A percentile compares a stretch with the other conserved stretches of the same genome.
These are phyloP conservation scores for Starmerella apicola DNA, from an alignment of 805 yeast genomes.

Conservation along the genomic window DNA sequence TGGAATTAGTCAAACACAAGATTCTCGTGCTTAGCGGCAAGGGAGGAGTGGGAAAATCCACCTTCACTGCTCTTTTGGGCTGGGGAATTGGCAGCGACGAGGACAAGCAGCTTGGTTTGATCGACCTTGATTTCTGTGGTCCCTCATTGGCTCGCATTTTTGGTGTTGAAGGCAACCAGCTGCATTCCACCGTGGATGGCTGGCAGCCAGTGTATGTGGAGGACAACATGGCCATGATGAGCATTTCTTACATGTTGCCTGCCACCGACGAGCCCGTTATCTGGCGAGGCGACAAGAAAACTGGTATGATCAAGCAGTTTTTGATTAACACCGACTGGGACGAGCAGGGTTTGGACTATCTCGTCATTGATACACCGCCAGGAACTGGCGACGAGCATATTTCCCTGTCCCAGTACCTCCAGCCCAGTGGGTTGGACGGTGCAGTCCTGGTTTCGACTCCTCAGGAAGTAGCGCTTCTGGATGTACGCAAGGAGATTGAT, in stretches of 20 bases:
- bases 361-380: conserved; percentile 94
- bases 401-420: conserved; percentile 74
- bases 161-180: conserved; percentile 75
- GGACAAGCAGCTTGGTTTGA: conserved; percentile 79
- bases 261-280: conserved; percentile 86
- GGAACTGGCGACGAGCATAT: conserved; percentile 97
- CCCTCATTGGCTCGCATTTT: conserved; percentile 93
- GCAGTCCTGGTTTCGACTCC: conserved; percentile 94
- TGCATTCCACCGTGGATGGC: conserved; percentile 83
- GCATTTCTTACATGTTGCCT: conserved; percentile 90
- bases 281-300: conserved; percentile 97
- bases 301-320: conserved; percentile 83
- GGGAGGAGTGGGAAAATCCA: conserved; percentile 88
- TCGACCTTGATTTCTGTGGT: conserved; percentile 96
- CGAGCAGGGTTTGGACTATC: conserved; percentile 42
- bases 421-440: conserved; percentile 87
- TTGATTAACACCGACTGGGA: conserved; percentile 96
- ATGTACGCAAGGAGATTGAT: conserved; percentile 90
- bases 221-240: conserved; percentile 90
- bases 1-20: conserved; percentile 61
- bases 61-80: conserved; percentile 88
- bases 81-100: conserved; percentile 82
- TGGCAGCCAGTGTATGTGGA: conserved; percentile 96
- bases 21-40: conserved; percentile 58
- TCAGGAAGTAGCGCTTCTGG: conserved; percentile 90